Evolutionary conservation across 2,329 filamentous ascomycete genomes (phyloP).

Genomic region (Thelonectria rubi): DNA sequence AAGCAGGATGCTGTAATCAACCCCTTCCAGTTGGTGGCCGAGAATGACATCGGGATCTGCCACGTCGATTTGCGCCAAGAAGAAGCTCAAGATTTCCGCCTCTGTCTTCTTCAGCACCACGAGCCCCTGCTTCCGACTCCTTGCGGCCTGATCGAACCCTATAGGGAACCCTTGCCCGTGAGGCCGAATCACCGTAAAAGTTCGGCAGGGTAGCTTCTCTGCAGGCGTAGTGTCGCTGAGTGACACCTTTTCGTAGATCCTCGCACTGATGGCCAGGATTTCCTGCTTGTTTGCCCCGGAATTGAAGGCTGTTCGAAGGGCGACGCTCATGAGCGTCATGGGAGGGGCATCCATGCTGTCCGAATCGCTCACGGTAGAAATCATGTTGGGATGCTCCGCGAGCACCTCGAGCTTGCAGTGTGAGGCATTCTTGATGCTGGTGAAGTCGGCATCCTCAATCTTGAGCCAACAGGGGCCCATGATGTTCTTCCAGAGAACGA

Average conservation of each 20-base stretch:
- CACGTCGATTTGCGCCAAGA: constrained; percentile 86
- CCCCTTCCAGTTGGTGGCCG: constrained; percentile 95
- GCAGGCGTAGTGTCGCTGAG: constrained; percentile 88
- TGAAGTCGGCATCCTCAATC: constrained; percentile 86
- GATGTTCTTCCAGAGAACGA: constrained; percentile 97
- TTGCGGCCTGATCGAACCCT: constrained; percentile 82
- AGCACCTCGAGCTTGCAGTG: constrained; percentile 96
- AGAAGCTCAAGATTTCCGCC: constrained; percentile 83
- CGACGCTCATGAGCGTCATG: constrained; percentile 94
- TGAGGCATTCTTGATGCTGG: constrained; percentile 86
- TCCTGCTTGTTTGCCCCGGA: constrained; percentile 95
- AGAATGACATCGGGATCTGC: constrained; percentile 94
- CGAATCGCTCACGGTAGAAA: constrained; percentile 77
- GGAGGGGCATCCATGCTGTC: constrained; percentile 86
- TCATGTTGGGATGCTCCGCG: constrained; percentile 78
- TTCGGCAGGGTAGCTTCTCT: constrained; percentile 87
- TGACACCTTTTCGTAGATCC: constrained; percentile 90
- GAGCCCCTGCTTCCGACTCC: constrained; percentile 76
- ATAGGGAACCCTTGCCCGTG: constrained; percentile 79
- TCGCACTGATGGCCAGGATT: constrained; percentile 88
- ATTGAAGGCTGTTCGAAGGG: constrained; percentile 88
- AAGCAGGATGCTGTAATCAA: constrained; percentile 91
- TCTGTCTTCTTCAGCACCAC: constrained; percentile 87
- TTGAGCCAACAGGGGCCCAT: constrained; percentile 99
- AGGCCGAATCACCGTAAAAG: constrained; percentile 91